Evolutionary conservation across 2,329 filamentous ascomycete genomes (phyloP).

Genomic region (Neofusicoccum umdonicola): DNA sequence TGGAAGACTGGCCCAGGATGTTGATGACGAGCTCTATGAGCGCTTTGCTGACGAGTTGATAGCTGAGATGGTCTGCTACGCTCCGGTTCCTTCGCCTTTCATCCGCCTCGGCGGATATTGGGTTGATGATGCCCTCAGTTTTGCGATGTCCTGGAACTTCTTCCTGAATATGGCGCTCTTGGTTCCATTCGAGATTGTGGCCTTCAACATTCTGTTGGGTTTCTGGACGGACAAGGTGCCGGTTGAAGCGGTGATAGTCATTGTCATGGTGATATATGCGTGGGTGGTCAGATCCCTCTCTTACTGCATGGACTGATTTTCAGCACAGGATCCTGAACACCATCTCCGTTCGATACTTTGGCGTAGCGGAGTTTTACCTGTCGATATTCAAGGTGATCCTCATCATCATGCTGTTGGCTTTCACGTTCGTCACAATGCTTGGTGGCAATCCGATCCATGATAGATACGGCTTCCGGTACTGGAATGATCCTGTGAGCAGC

Average conservation of each 20-base stretch:
- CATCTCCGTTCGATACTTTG: conserved; percentile 53
- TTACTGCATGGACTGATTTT: too few relatives aligned
- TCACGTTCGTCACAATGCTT: conserved; percentile 48
- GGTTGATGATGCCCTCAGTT: conserved; percentile 20
- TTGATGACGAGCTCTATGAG: background rate
- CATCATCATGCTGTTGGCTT: conserved; percentile 45
- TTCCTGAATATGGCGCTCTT: conserved; percentile 35
- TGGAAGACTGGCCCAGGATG: too few relatives aligned
- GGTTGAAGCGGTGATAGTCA: conserved; percentile 7
- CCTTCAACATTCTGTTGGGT: conserved; percentile 35
- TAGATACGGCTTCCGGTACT: conserved; percentile 46
- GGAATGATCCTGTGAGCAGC: conserved; percentile 31
- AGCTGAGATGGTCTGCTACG: conserved; percentile 13
- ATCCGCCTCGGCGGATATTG: conserved; percentile 9
- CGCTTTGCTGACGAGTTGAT: background rate
- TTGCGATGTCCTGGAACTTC: conserved; percentile 23
- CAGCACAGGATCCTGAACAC: conserved; percentile 36
- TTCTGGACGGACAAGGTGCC: conserved; percentile 40
- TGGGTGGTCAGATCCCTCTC: background rate
- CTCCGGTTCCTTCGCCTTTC: conserved; percentile 9
- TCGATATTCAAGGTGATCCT: conserved; percentile 47
- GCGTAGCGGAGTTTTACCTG: conserved; percentile 47
- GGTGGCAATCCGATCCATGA: conserved; percentile 46
- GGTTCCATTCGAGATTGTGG: conserved; percentile 46
- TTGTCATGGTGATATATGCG: conserved; percentile 6